A percentile compares a stretch with the other conserved stretches of the same genome.
Evolutionary conservation across 1,284 basidiomycete genomes (phyloP).

Genomic region (Ganoderma sp.): DNA sequence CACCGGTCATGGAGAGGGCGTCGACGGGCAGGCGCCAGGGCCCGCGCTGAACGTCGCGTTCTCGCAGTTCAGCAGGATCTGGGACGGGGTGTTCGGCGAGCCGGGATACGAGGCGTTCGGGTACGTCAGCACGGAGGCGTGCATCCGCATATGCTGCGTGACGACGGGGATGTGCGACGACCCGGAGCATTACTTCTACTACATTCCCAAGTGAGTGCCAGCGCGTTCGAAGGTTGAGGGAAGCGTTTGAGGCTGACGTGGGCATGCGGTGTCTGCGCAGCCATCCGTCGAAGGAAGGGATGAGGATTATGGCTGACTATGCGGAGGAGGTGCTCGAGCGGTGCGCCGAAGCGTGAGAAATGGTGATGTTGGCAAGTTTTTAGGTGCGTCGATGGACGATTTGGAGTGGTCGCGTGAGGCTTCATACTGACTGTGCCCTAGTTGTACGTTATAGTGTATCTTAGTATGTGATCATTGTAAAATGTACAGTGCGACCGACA

Average conservation of each 20-base stretch:
- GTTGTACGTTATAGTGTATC: conserved; percentile 1
- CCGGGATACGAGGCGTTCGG: conserved; percentile 43
- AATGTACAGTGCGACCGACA: background rate
- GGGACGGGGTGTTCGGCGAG: conserved; percentile 40
- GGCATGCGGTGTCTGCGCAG: conserved; percentile 33
- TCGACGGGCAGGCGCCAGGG: background rate
- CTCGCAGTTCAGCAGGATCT: conserved; percentile 40
- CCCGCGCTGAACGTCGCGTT: conserved; percentile 35
- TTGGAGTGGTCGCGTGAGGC: background rate
- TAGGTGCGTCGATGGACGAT: background rate
- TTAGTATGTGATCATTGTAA: background rate
- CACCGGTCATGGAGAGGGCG: background rate
- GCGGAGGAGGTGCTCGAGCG: conserved; percentile 46
- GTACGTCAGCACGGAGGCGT: conserved; percentile 41
- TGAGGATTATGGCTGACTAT: conserved; percentile 55
- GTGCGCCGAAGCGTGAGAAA: conserved; percentile 17
- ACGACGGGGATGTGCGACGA: conserved; percentile 42
- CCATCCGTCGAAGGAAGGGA: conserved; percentile 50
- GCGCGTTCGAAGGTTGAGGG: conserved; percentile 32
- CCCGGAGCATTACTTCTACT: conserved; percentile 57
- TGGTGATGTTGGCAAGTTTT: background rate
- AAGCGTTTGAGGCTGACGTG: background rate
- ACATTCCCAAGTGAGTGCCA: conserved; percentile 48
- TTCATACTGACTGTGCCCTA: background rate
- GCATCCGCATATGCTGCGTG: conserved; percentile 31